Evolutionary conservation across 148 eudicot genomes (phyloP).

Genomic region (Simmondsia chinensis): DNA sequence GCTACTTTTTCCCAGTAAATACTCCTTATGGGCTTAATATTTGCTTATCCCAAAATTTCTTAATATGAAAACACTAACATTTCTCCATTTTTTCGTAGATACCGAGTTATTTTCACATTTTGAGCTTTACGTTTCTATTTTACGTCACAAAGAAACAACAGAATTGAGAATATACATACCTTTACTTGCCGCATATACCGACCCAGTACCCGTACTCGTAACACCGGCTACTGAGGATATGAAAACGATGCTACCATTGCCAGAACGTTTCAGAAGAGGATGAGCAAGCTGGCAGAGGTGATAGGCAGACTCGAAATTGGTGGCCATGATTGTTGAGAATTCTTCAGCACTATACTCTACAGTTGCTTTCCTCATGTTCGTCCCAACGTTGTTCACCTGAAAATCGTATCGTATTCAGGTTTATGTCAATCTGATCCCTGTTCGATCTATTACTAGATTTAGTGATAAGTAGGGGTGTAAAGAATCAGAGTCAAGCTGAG

Average conservation of each 20-base stretch:
- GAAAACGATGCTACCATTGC: conserved; percentile 64
- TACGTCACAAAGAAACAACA: background rate
- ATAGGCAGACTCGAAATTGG: conserved; percentile 77
- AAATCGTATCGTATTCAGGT: too few species aligned
- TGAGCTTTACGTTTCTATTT: too few species aligned
- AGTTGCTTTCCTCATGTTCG: conserved; percentile 67
- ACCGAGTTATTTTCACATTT: too few species aligned
- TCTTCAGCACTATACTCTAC: conserved; percentile 59
- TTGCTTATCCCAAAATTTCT: too few species aligned
- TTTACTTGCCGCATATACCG: conserved; percentile 76
- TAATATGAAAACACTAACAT: too few species aligned
- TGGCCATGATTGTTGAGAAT: conserved; percentile 49
- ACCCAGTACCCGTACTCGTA: conserved; percentile 36
- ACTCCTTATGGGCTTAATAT: too few species aligned
- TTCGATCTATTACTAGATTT: too few species aligned
- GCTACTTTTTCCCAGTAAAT: too few species aligned
- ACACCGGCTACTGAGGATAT: conserved; percentile 90
- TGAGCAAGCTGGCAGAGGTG: conserved; percentile 78
- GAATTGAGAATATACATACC: conserved; percentile 32
- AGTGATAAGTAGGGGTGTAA: too few species aligned
- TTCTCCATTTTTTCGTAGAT: too few species aligned
- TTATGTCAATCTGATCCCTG: too few species aligned
- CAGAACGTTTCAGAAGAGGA: conserved; percentile 73
- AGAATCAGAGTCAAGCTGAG: too few species aligned
- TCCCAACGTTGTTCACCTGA: conserved; percentile 88